Conservation (phyloP, 73 alveolate species). For the Durusdinium trenchii region DNA sequence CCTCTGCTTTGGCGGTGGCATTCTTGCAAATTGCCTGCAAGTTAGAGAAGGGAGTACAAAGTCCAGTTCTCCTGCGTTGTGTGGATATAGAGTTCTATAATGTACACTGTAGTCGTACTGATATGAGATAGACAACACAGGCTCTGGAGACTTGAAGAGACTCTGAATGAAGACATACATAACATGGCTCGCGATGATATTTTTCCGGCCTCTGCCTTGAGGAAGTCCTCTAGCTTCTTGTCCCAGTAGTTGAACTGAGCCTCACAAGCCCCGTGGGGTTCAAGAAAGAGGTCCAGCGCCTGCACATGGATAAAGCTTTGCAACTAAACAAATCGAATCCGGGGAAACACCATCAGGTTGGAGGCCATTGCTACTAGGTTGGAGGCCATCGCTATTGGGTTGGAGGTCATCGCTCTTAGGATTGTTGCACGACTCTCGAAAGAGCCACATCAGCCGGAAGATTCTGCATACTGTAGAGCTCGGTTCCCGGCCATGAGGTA, state of each 20-base stretch:
- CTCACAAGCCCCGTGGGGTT: background rate
- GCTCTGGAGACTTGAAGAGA: background rate
- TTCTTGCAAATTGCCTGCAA: conserved; percentile 10
- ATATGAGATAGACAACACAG: background rate
- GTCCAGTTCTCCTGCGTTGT: no score
- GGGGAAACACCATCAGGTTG: no score
- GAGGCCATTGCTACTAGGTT: no score
- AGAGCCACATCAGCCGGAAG: no score
- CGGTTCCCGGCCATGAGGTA: background rate
- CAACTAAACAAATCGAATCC: no score
- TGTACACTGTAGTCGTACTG: background rate
- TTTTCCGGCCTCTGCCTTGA: conserved; percentile 4
- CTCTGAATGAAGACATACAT: background rate
- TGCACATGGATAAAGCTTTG: background rate
- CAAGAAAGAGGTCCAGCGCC: background rate
- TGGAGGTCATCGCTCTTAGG: no score
- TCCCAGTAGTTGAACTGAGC: conserved; percentile 55
- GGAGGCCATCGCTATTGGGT: background rate
- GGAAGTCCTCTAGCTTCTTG: conserved; percentile 20
- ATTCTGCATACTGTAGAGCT: background rate
- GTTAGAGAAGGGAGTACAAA: background rate
- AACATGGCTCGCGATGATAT: no score
- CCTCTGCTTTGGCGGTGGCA: conserved; percentile 39
- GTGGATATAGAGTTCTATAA: background rate
- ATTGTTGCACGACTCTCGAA: no score